A percentile compares a stretch with the other conserved stretches of the same genome.
These are phyloP conservation scores for Actinomucor elegans DNA, from an alignment of 371 early-diverging fungal species.

Conservation along the genomic window DNA sequence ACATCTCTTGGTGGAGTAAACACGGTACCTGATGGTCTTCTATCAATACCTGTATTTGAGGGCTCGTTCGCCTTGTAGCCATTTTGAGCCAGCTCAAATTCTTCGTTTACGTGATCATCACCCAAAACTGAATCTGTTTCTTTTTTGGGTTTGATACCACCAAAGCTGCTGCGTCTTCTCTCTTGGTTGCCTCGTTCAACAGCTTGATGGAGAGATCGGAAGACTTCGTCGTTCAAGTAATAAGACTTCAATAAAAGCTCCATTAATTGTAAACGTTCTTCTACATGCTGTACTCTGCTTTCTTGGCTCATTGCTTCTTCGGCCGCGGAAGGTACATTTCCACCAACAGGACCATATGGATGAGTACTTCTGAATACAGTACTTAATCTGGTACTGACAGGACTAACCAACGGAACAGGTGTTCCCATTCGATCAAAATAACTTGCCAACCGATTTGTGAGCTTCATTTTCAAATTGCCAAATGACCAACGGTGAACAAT, in stretches of 20 bases:
- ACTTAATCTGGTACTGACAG: slow-evolving; percentile 24
- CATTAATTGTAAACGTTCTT: slow-evolving; percentile 37
- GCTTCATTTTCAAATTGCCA: slow-evolving; percentile 19
- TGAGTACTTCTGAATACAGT: not conserved
- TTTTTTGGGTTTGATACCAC: not conserved
- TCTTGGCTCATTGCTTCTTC: slow-evolving; percentile 9
- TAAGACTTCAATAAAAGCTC: slow-evolving; percentile 37
- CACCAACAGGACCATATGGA: not conserved
- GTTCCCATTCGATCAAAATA: slow-evolving; percentile 22
- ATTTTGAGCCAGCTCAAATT: not conserved
- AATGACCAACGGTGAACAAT: slow-evolving; percentile 39
- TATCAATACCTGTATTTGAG: not conserved
- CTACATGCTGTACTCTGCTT: slow-evolving; percentile 20
- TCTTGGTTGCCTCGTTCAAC: slow-evolving; percentile 7
- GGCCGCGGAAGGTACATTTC: not conserved
- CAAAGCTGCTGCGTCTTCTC: not conserved
- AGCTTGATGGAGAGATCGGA: slow-evolving; percentile 26
- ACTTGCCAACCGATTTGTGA: slow-evolving; percentile 17
- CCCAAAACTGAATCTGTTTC: not conserved
- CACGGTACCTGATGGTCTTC: not conserved
- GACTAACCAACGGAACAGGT: slow-evolving; percentile 33
- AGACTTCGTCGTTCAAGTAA: slow-evolving; percentile 38
- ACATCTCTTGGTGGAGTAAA: not conserved
- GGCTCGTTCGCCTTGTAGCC: not conserved
- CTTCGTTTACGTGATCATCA: not conserved